phyloP scores from a whole-genome alignment of 495 filamentous ascomycete genomes.

The Penicillium verhagenii region DNA sequence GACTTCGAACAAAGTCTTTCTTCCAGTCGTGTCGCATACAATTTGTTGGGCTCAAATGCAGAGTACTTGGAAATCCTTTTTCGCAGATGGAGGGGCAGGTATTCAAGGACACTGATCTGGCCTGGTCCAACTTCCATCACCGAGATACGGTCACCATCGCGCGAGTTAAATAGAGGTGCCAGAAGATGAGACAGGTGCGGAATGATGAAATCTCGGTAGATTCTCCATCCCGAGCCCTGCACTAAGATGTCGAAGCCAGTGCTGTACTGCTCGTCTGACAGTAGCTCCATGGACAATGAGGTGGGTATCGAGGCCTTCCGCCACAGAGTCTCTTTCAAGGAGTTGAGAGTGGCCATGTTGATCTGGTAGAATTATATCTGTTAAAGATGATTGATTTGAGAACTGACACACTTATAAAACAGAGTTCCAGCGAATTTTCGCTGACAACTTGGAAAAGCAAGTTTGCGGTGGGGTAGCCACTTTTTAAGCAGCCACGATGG shows the following conservation, averaged over 20 bases:
- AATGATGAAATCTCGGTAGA: conserved; percentile 58
- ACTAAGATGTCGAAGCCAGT: conserved; percentile 52
- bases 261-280: conserved; percentile 55
- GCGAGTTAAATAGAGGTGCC: no score
- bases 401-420: no score
- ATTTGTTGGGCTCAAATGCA: conserved; percentile 57
- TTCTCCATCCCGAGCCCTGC: conserved; percentile 33
- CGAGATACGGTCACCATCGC: no score
- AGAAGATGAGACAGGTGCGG: conserved; percentile 48
- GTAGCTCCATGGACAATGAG: conserved; percentile 34
- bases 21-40: conserved; percentile 49
- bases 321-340: conserved; percentile 49
- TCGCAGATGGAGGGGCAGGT: conserved; percentile 47
- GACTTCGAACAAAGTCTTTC: conserved; percentile 38
- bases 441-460: no score
- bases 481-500: no score
- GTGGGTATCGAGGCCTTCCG: no score
- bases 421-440: not conserved
- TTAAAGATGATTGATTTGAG: not conserved
- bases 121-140: conserved; percentile 63
- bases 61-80: conserved; percentile 49
- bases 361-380: not conserved
- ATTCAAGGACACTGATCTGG: conserved; percentile 53
- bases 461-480: no score
- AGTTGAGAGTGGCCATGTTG: conserved; percentile 51